These are phyloP conservation scores for Pelargonium exstipulatum DNA, from an alignment of 441 rosid genomes.

Conservation along the genomic window DNA sequence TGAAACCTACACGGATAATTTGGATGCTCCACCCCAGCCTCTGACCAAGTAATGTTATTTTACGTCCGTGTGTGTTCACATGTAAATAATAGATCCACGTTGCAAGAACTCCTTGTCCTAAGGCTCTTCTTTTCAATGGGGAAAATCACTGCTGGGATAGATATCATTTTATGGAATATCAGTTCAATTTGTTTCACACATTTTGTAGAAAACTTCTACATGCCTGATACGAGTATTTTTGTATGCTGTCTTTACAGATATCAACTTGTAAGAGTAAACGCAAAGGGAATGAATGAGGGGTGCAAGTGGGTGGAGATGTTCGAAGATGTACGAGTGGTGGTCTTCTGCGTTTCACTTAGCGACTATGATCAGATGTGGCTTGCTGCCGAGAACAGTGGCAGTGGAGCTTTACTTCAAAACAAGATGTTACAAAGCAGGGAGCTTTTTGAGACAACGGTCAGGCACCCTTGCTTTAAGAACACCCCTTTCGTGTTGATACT, in stretches of 20 bases:
- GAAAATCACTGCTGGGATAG: no score
- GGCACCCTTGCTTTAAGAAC: slow-evolving; percentile 87
- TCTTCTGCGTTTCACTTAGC: slow-evolving; percentile 79
- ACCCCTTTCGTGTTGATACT: slow-evolving; percentile 74
- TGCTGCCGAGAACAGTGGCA: slow-evolving; percentile 41
- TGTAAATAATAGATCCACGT: no score
- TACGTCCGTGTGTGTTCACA: background rate
- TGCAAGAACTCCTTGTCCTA: no score
- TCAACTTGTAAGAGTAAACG: slow-evolving; percentile 82
- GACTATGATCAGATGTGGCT: slow-evolving; percentile 76
- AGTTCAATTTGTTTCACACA: no score
- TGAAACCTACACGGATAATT: slow-evolving; percentile 65
- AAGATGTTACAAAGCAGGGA: slow-evolving; percentile 92
- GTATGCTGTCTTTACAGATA: slow-evolving; percentile 40
- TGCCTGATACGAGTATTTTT: background rate
- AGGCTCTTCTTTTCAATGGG: no score
- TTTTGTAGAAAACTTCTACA: no score
- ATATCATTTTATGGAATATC: no score
- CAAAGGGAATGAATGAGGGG: slow-evolving; percentile 89
- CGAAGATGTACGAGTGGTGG: slow-evolving; percentile 79
- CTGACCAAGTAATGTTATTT: slow-evolving; percentile 47
- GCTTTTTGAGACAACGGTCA: slow-evolving; percentile 64
- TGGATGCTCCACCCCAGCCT: slow-evolving; percentile 57
- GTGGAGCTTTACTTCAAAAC: slow-evolving; percentile 55
- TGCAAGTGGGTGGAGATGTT: slow-evolving; percentile 99